Evolutionary conservation across 2,329 filamentous ascomycete species (phyloP), one percentile per base, ranked within the genome.

Genomic region (Pseudohalonectria lignicola): DNA sequence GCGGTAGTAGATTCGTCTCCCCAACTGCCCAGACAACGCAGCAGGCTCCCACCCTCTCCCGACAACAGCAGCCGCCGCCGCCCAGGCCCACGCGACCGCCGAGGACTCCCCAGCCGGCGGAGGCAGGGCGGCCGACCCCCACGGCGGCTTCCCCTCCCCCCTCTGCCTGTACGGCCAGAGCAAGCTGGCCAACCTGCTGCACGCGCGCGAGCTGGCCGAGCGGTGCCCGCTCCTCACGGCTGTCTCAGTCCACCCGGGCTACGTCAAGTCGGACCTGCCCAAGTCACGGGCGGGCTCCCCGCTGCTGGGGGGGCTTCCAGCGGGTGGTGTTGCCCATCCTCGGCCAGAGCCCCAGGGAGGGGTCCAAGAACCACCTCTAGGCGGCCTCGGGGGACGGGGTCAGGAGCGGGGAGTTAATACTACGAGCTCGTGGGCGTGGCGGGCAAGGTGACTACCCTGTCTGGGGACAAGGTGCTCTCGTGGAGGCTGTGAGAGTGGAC

Each of bases 341-440:
- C n/a, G 16, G 54, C 2, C 11, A 35, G 10, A 21, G 18, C 12
- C 16, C 40, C 13, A 49, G 55, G 17, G 41, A 54, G 20, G 64
- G 64, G 1, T 57, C 50, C 4, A 52, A 48, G 42, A 64, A 62
- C 39, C 62, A 66, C 48, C 50, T 68, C 3, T 67, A 64, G 64
- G 62, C 60, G 11, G 52, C 57, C 2, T 55, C 57, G n/a, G 45
- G 53, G 3, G 47, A 47, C 5, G 52, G 55, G n/a, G 50, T 57
- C 1, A 47, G 40, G 28, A 53, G 39, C 21, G 59, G 59, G 1
- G 47, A 37, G 37, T n/a, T n/a, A n/a, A n/a, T 60, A 55, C 39
- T 62, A 62, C 41, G 44, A 49, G 35, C 57, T 57, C 0, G 49
- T 62, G 4, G 60, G 57, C 3, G 39, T 52, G 2, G 23, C 39